Base-by-base conservation (phyloP, 1,284 basidiomycete species). In the Lignosus rhinocerotis region DNA sequence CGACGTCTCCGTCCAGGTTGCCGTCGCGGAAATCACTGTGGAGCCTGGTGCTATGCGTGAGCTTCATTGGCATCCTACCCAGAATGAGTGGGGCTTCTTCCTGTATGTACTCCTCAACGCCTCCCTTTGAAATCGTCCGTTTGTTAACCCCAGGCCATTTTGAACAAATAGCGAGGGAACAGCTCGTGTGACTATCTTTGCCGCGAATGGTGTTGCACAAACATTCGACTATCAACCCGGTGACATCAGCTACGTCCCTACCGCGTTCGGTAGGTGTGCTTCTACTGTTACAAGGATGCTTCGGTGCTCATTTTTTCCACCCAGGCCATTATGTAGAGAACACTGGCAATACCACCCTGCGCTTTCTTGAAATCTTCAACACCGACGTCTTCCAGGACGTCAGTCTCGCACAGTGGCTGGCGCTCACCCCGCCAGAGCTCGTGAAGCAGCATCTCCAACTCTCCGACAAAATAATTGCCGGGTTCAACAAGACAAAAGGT, bases 211-310 rank as follows among this genome's bases (percentile, higher is more conserved):
- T 11, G 86, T 83, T 54, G 84, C 88, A 2, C 72, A 83, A 45
- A 90, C 88, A 0, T 90, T 85, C 70, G 80, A 90, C 67, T 88
- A 82, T 67, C 79, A 85, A 77, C 74, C 82, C 49, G 86, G 87
- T 16, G 87, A 88, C 66, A 80, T 89, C 60, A 84, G 81, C 41
- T 86, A 85, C 62, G 78, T 86, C 48, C 83, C 84, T 14, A 76
- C 80, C 16, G 75, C 78, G 1, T 81, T 79, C 68, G 84, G 81
- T 78, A 51, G 62, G 73, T 47, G 48, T 36, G 8, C 19, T 7
- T 17, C 19, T 69, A 53, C 7, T 21, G 19, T n/a, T 21, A n/a
- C 30, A 17, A 32, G 47, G 17, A 17, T 21, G 41, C 17, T 17
- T 43, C 7, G 10, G 10, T 43, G 4, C 19, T 12, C 5, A 44